Evolutionary conservation across 2,329 filamentous ascomycete genomes (phyloP).

Genomic region (Cordyceps javanica): DNA sequence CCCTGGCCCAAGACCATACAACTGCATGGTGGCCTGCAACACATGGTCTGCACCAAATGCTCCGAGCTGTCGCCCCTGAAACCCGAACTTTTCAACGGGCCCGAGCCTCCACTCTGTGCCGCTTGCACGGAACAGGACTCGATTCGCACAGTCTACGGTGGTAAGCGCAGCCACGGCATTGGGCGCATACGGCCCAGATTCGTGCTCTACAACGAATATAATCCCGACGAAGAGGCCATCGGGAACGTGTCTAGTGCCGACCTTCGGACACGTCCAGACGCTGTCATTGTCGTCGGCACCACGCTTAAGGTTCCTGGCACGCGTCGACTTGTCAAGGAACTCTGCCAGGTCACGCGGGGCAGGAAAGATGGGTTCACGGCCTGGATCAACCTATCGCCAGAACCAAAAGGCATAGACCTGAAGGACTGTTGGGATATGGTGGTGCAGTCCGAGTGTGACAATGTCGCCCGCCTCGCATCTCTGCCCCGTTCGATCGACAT

Average conservation of each 20-base stretch:
- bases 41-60: slow-evolving; percentile 97
- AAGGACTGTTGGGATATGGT: slow-evolving; percentile 92
- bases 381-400: slow-evolving; percentile 89
- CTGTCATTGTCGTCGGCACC: slow-evolving; percentile 90
- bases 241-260: slow-evolving; percentile 85
- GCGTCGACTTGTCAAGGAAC: slow-evolving; percentile 78
- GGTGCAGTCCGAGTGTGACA: slow-evolving; percentile 80
- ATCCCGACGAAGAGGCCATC: slow-evolving; percentile 94
- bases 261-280: slow-evolving; percentile 78
- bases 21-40: slow-evolving; percentile 85
- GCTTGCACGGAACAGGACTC: slow-evolving; percentile 69
- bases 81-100: slow-evolving; percentile 72
- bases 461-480: slow-evolving; percentile 69
- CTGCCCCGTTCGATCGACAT: slow-evolving; percentile 52
- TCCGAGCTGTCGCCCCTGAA: slow-evolving; percentile 70
- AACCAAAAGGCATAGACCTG: slow-evolving; percentile 75
- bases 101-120: slow-evolving; percentile 72
- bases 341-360: slow-evolving; percentile 80
- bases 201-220: slow-evolving; percentile 95
- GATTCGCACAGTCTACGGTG: slow-evolving; percentile 66
- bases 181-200: slow-evolving; percentile 86
- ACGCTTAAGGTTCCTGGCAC: slow-evolving; percentile 94
- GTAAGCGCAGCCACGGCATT: slow-evolving; percentile 89
- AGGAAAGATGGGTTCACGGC: slow-evolving; percentile 79
- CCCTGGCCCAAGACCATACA: slow-evolving; percentile 94